Evolutionary conservation across 306 rosid species (phyloP), one percentile per base, ranked within the genome.

Genomic region (Sechiopsis laciniata): DNA sequence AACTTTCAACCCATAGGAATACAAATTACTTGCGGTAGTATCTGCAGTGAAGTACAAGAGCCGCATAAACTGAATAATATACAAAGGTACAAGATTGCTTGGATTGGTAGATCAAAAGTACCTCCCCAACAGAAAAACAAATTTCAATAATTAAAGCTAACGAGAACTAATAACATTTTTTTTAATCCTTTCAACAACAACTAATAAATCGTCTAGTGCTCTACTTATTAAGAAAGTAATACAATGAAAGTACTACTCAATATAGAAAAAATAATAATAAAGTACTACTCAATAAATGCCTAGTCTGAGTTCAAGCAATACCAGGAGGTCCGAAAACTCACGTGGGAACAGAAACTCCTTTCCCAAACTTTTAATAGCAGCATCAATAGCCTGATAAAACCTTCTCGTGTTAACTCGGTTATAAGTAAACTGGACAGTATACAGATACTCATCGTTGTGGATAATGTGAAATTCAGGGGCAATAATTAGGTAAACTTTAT

Each of bases 11-110:
- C 99, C 99, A 78, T 87, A 91, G 92, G 94, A 40, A 88, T 91
- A 68, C 99, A 94, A n/a, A 91, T 77, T 3, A 97, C 95, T 84
- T 94, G 99, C 2, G 99, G 97, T 84, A 94, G 76, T 85, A 94
- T 94, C 99, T 94, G 81, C 71, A 75, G 73, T 48, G 64, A 74
- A 63, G 46, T 77, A 72, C 16, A 40, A 70, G 55, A n/a, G n/a
- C 35, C 37, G 17, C 63, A 20, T 73, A 20, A 22, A 73, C 35
- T 11, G 17, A 73, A 73, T 45, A 55, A 46, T 40, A 57, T 22
- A 29, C 55, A 53, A 21, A n/a, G 20, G 20, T 15, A 22, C 17
- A 75, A 46, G 55, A 26, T 22, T 73, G 55, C 15, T 40, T 45
- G 48, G 19, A 40, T 58, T 57, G 52, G 55, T 58, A 11, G 32